phyloP scores from a whole-genome alignment of 345 rosid species.

The Melaleuca alternifolia region DNA sequence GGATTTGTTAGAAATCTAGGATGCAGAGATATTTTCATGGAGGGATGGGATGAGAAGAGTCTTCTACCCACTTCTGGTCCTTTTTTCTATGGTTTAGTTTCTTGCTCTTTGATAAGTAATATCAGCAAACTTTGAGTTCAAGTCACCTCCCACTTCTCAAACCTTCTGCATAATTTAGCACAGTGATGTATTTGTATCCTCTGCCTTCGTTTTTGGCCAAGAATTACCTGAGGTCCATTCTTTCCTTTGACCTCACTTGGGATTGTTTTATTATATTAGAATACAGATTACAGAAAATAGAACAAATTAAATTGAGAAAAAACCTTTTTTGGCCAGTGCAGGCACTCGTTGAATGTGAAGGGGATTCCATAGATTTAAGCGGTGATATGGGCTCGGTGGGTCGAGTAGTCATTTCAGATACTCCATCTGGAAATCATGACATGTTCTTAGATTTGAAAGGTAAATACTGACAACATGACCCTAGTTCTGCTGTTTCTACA shows the following conservation, averaged over 20 bases:
- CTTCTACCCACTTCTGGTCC: neutral
- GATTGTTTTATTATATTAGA: neutral
- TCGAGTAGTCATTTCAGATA: conserved; percentile 58
- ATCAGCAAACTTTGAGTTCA: neutral
- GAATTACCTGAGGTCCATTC: neutral
- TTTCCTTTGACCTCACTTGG: neutral
- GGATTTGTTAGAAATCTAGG: neutral
- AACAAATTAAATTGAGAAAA: neutral
- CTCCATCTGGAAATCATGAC: conserved; percentile 39
- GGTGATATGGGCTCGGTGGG: conserved; percentile 99
- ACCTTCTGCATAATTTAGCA: neutral
- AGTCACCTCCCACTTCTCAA: neutral
- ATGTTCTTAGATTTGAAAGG: conserved; percentile 88
- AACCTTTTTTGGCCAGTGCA: conserved; percentile 18
- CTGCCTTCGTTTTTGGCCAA: neutral
- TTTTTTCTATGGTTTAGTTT: neutral
- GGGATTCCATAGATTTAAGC: conserved; percentile 87
- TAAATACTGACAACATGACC: conserved; percentile 3
- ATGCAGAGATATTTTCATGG: neutral
- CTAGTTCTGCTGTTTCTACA: neutral
- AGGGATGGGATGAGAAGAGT: neutral
- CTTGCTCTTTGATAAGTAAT: neutral
- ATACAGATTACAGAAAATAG: neutral
- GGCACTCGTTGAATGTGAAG: conserved; percentile 97
- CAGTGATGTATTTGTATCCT: neutral